These are phyloP conservation scores for Penicillium coffeae DNA, from an alignment of 495 filamentous ascomycete species.

Conservation along the genomic window DNA sequence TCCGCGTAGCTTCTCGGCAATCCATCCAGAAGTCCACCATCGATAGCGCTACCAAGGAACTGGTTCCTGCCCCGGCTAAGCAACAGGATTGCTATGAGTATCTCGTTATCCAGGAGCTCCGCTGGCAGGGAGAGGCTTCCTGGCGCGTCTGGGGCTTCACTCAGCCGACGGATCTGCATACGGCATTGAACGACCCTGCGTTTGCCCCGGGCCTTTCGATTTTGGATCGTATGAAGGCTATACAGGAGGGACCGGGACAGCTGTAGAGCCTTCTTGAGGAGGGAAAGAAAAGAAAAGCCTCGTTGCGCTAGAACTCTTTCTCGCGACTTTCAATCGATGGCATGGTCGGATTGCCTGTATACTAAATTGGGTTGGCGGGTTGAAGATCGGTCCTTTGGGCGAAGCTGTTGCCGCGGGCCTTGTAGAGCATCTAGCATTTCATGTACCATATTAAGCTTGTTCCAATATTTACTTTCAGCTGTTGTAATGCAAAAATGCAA, in stretches of 20 bases:
- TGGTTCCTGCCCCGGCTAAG: slow-evolving; percentile 34
- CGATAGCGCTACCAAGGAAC: background rate
- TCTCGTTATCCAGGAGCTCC: slow-evolving; percentile 65
- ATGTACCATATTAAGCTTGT: slow-evolving; percentile 20
- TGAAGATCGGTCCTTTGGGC: background rate
- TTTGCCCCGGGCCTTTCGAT: slow-evolving; percentile 31
- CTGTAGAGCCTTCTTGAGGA: background rate
- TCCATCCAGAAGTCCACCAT: slow-evolving; percentile 26
- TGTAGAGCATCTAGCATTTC: slow-evolving; percentile 19
- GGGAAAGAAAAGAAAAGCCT: background rate
- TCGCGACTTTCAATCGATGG: background rate
- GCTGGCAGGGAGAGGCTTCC: slow-evolving; percentile 52
- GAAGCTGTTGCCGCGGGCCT: slow-evolving; percentile 5
- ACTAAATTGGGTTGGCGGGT: background rate
- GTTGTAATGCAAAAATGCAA: background rate
- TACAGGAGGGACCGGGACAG: slow-evolving; percentile 25
- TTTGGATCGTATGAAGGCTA: slow-evolving; percentile 31
- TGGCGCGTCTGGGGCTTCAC: slow-evolving; percentile 79
- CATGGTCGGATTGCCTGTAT: background rate
- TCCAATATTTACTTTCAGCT: background rate
- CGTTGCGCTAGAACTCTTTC: background rate
- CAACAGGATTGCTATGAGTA: slow-evolving; percentile 69
- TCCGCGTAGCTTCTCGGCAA: slow-evolving; percentile 69
- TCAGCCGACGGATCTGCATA: slow-evolving; percentile 54
- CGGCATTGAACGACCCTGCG: slow-evolving; percentile 30